phyloP scores from a whole-genome alignment of 2,329 filamentous ascomycete species.

The Tolypocladium album region DNA sequence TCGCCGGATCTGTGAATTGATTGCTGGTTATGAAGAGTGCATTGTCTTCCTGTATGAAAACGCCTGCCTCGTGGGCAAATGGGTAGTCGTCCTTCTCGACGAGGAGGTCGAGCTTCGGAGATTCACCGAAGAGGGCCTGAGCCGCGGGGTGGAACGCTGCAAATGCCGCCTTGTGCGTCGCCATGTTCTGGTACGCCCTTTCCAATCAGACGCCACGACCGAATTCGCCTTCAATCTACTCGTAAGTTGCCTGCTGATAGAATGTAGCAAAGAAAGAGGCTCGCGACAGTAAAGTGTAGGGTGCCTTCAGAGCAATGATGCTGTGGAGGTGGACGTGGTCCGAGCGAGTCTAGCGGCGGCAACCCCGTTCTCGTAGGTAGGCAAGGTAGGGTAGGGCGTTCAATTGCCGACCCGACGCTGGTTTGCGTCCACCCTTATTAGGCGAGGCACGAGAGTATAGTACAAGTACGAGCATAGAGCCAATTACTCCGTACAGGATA shows the following conservation, averaged over 20 bases:
- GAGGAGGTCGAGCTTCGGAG: constrained; percentile 24
- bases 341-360: background rate
- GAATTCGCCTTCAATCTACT: background rate
- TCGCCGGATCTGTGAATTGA: constrained; percentile 10
- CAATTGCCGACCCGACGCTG: background rate
- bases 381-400: no score
- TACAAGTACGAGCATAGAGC: no score
- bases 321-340: background rate
- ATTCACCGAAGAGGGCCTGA: constrained; percentile 20
- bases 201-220: no score
- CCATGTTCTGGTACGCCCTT: background rate
- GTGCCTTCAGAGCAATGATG: background rate
- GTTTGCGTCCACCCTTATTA: no score
- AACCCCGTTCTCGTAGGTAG: background rate
- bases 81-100: constrained; percentile 26
- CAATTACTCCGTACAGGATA: no score
- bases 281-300: background rate
- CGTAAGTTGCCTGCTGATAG: background rate
- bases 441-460: no score
- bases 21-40: constrained; percentile 24
- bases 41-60: constrained; percentile 18
- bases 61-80: constrained; percentile 38
- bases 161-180: background rate
- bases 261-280: background rate
- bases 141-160: constrained; percentile 6